These are phyloP conservation scores for Lentinula boryana DNA, from an alignment of 768 basidiomycete genomes.

Conservation along the genomic window DNA sequence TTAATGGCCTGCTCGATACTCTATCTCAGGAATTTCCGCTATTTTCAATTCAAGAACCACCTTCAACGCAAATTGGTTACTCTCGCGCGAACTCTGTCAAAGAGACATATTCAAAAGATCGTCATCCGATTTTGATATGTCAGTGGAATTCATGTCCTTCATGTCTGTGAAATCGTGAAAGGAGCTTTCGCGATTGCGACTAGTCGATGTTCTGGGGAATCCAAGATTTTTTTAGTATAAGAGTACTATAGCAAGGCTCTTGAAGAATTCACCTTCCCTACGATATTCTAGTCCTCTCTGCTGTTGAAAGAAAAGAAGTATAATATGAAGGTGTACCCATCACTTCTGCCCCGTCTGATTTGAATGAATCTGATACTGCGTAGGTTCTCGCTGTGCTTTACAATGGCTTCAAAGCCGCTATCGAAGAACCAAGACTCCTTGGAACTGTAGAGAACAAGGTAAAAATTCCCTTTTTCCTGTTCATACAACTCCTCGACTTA, in stretches of 20 bases:
- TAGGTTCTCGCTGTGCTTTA: conserved; percentile 75
- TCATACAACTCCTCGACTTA: neutral
- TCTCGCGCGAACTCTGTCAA: too few relatives aligned
- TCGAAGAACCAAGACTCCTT: conserved; percentile 66
- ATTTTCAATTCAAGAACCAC: neutral
- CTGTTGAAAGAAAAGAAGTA: neutral
- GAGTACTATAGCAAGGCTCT: neutral
- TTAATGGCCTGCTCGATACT: neutral
- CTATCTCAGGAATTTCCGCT: neutral
- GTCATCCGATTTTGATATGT: neutral
- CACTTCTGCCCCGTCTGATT: neutral
- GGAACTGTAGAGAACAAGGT: conserved; percentile 84
- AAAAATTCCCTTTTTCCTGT: neutral
- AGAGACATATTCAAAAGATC: neutral
- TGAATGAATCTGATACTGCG: neutral
- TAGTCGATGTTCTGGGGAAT: too few relatives aligned
- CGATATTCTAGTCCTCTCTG: neutral
- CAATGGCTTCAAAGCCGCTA: conserved; percentile 59
- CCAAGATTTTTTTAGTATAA: neutral
- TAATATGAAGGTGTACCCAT: neutral
- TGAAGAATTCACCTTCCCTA: neutral
- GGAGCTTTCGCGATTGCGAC: too few relatives aligned
- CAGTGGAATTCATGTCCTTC: too few relatives aligned
- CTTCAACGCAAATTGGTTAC: neutral
- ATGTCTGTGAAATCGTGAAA: too few relatives aligned